Evolutionary conservation across 1,139 yeast species (phyloP).

Genomic region (Kazachstania sp.): DNA sequence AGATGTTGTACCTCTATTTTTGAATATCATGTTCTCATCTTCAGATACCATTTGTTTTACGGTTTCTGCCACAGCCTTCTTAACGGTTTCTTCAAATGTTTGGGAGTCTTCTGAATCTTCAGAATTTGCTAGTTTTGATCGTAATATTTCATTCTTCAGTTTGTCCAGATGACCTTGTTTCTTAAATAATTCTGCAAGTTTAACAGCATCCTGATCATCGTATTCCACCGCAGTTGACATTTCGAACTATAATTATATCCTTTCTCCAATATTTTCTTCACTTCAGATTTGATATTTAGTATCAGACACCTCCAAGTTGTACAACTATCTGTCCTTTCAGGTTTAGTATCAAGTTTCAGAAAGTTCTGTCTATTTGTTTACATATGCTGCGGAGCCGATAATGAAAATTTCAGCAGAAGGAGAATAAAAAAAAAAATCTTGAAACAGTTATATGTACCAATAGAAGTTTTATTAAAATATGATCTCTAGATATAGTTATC

Average conservation of each 20-base stretch:
- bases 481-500: no score
- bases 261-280: no score
- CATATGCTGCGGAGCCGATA: no score
- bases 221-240: not conserved
- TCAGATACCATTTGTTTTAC: constrained; percentile 24
- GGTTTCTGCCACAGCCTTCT: constrained; percentile 14
- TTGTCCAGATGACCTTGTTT: constrained; percentile 28
- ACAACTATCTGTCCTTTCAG: no score
- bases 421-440: no score
- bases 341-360: no score
- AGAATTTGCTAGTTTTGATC: not conserved
- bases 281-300: no score
- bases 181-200: constrained; percentile 26
- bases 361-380: no score
- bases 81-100: constrained; percentile 18
- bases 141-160: constrained; percentile 21
- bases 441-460: no score
- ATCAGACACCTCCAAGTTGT: no score
- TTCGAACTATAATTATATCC: not conserved
- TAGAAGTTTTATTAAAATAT: no score
- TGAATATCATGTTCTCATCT: constrained; percentile 26
- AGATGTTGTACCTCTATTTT: constrained; percentile 30
- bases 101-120: not conserved
- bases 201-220: constrained; percentile 20
- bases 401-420: no score